A percentile compares a stretch with the other conserved stretches of the same genome.
phyloP scores from a whole-genome alignment of 1,284 basidiomycete genomes.

The Paramarasmius palmivorus region DNA sequence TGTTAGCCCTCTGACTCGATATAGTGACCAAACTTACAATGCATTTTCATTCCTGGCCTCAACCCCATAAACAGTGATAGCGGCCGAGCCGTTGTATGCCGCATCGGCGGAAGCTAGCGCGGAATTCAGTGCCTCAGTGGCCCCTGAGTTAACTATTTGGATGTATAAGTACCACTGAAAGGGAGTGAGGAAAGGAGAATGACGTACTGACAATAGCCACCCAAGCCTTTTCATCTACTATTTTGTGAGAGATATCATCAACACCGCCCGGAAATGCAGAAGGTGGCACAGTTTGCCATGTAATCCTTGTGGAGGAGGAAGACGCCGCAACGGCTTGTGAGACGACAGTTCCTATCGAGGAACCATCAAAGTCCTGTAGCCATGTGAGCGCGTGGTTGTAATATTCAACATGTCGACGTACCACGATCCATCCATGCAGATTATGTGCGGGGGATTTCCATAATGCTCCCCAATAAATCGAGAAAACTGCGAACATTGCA shows the following conservation, averaged over 20 bases:
- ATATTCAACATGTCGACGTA: constrained; percentile 23
- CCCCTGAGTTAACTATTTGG: constrained; percentile 18
- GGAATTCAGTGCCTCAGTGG: constrained; percentile 24
- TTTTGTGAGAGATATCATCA: constrained; percentile 14
- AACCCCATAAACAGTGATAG: constrained; percentile 33
- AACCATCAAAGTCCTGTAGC: constrained; percentile 55
- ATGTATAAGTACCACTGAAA: not conserved
- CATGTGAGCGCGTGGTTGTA: constrained; percentile 1
- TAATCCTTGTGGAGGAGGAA: constrained; percentile 25
- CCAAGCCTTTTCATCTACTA: constrained; percentile 22
- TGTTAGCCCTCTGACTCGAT: not conserved
- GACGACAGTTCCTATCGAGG: constrained; percentile 42
- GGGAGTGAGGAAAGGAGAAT: not conserved
- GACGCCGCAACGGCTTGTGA: constrained; percentile 29
- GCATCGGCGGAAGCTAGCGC: constrained; percentile 30
- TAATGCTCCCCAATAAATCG: constrained; percentile 51
- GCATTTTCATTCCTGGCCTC: constrained; percentile 44
- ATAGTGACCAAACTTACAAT: constrained; percentile 39
- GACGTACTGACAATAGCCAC: constrained; percentile 21
- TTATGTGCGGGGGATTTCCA: constrained; percentile 40
- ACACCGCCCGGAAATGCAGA: constrained; percentile 39
- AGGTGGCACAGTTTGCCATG: constrained; percentile 41
- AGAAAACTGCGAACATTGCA: constrained; percentile 40
- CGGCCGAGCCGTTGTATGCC: constrained; percentile 34
- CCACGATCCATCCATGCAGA: constrained; percentile 43